These are phyloP conservation scores for Kewa caespitosa DNA, from an alignment of 179 eudicot genomes.

Conservation along the genomic window DNA sequence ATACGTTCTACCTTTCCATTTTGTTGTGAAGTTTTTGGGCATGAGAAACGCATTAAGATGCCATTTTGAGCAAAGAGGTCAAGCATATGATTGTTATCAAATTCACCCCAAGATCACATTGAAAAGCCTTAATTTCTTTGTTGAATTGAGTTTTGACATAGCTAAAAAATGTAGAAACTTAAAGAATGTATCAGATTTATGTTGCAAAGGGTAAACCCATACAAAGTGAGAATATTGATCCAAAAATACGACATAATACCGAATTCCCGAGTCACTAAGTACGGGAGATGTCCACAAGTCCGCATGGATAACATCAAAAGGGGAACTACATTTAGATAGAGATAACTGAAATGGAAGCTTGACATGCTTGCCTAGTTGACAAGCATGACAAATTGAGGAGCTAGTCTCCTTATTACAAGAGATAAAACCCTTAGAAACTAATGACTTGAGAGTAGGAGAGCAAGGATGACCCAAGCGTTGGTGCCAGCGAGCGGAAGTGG, in stretches of 20 bases:
- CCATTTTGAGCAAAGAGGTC: not conserved
- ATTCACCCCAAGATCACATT: not conserved
- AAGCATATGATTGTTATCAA: not conserved
- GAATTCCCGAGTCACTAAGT: too few species aligned
- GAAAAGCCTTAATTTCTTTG: slow-evolving; percentile 3
- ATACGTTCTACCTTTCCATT: not conserved
- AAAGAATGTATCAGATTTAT: slow-evolving; percentile 2
- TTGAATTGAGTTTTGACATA: slow-evolving; percentile 1
- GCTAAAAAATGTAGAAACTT: not conserved
- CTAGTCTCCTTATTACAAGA: not conserved
- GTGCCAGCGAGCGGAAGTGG: not conserved
- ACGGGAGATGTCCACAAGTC: too few species aligned
- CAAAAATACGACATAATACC: too few species aligned
- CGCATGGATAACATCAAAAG: too few species aligned
- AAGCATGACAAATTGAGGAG: not conserved
- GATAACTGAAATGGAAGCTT: not conserved
- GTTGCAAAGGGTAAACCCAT: too few species aligned
- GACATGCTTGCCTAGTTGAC: slow-evolving; percentile 1
- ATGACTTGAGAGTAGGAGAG: not conserved
- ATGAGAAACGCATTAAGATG: not conserved
- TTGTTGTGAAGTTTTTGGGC: not conserved
- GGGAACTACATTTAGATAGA: too few species aligned
- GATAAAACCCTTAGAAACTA: not conserved
- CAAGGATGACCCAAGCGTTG: not conserved
- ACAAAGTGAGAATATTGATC: too few species aligned